Base-by-base conservation (phyloP, 1,284 basidiomycete genomes). In the Tremellales sp. region DNA sequence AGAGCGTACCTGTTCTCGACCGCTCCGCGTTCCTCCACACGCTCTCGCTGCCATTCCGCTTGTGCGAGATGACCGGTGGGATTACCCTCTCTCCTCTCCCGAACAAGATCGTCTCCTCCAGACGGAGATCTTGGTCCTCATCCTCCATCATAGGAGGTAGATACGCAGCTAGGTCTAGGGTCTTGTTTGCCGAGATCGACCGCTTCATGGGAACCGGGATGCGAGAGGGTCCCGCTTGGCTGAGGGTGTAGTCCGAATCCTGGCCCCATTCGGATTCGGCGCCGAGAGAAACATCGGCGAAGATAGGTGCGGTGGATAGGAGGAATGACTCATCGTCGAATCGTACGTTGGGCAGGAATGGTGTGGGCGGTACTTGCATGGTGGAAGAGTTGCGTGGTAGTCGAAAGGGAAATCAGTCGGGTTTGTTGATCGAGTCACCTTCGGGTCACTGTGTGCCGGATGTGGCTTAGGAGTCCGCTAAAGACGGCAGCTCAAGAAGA, bases 331-430 rank as follows among this genome's bases (percentile, higher is more conserved):
- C 45, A 37, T 56, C 48, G n/a, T 31, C 36, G 21, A 53, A 49
- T 5, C 29, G 44, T 10, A 46, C 18, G 16, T 40, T 32, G 18
- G 50, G 41, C 4, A 51, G 24, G 40, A 53, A 51, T 5, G 54
- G 54, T 3, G 54, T 56, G 13, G 47, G 48, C 3, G 54, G 54
- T n/a, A n/a, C n/a, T n/a, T n/a, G n/a, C n/a, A n/a, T n/a, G n/a
- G n/a, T n/a, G n/a, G n/a, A n/a, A n/a, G n/a, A n/a, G n/a, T n/a
- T n/a, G n/a, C n/a, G n/a, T n/a, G n/a, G n/a, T n/a, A n/a, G n/a
- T n/a, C n/a, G n/a, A n/a, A n/a, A n/a, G n/a, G n/a, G n/a, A n/a
- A n/a, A n/a, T n/a, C n/a, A n/a, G n/a, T n/a, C n/a, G n/a, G n/a
- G n/a, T n/a, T n/a, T n/a, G n/a, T n/a, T n/a, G n/a, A n/a, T n/a